phyloP scores from a whole-genome alignment of 331 rosid species.

The Stylosanthes scabra region DNA sequence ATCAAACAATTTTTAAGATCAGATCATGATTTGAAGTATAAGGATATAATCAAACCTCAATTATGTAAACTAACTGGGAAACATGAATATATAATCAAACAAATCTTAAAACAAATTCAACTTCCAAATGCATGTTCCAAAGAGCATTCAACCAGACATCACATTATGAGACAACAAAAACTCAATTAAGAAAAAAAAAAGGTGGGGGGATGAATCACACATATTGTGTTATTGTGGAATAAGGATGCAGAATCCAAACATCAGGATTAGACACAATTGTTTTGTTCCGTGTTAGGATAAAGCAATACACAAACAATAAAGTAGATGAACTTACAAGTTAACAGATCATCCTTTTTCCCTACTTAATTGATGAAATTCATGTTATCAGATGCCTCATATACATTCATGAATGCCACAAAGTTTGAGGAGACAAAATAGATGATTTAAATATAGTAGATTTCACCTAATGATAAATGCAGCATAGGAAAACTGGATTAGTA shows the following conservation, averaged over 20 bases:
- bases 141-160: background rate
- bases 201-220: background rate
- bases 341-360: background rate
- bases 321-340: background rate
- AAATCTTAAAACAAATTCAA: background rate
- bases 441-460: background rate
- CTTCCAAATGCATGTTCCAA: background rate
- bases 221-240: slow-evolving; percentile 4
- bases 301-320: background rate
- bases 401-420: background rate
- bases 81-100: background rate
- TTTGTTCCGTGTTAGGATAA: background rate
- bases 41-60: background rate
- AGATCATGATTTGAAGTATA: background rate
- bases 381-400: slow-evolving; percentile 21
- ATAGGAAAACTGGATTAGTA: background rate
- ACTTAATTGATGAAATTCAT: slow-evolving; percentile 12
- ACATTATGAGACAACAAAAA: slow-evolving; percentile 3
- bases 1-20: slow-evolving; percentile 2
- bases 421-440: background rate
- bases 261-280: background rate
- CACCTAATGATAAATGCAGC: slow-evolving; percentile 6
- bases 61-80: background rate
- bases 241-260: slow-evolving; percentile 10
- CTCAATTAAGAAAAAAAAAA: slow-evolving; percentile 1